Evolutionary conservation across 257 asterid genomes (phyloP), one percentile per base, ranked within the genome.

Genomic region (Forsythia suspensa): DNA sequence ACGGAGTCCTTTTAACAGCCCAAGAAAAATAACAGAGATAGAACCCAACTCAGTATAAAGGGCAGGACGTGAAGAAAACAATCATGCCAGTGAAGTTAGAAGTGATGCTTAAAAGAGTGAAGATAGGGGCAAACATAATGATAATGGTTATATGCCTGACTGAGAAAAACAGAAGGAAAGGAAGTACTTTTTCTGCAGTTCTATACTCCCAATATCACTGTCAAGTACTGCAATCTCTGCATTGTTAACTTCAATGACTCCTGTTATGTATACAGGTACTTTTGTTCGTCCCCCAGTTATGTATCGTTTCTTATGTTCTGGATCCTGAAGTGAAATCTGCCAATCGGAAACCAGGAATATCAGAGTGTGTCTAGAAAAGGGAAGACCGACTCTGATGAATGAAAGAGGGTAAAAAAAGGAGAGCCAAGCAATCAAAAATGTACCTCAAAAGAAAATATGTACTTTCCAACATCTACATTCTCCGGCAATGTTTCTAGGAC

Each of bases 231-330:
- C 87, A 83, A 96, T 86, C 80, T 92, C 98, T 20, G 94, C 93
- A 81, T 83, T 85, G 80, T 82, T 89, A 82, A 92, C 83, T 77
- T 77, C 77, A 70, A 94, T 84, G 75, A 85, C 88, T 76, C 99
- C 98, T 65, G 96, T 94, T 57, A 91, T 71, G 81, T 91, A 88
- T 70, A 96, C 80, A 59, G 90, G 86, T 61, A 92, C 89, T 88
- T 84, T 96, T 37, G 95, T 89, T 67, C 97, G 87, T 65, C 98
- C 98, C 71, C 99, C 97, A 85, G 99, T 94, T 34, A 82, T 92
- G 86, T 88, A 94, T 74, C 81, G 76, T 77, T 86, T 91, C 91
- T 88, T 94, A 81, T 91, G 82, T 82, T 96, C 98, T 39, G 93
- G 87, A 72, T 89, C 88, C 70, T 89, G 94, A 78, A 94, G 87